Evolutionary conservation across 495 filamentous ascomycete species (phyloP).

Genomic region (Talaromyces borbonicus): DNA sequence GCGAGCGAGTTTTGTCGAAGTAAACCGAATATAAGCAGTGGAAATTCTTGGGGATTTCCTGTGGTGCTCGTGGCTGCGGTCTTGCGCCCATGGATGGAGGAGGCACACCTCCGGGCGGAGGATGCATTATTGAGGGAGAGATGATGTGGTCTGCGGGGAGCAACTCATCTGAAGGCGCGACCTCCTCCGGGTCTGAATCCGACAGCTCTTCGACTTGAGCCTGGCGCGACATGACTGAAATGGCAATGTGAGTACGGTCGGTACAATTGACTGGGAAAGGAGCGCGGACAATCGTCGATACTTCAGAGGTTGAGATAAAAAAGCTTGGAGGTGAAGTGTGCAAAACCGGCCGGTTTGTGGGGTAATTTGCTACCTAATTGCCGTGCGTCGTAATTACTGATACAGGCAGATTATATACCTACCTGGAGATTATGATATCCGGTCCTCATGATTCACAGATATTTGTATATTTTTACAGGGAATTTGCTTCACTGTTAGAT

Average conservation of each 20-base stretch:
- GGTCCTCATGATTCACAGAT: too few species aligned
- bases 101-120: slow-evolving; percentile 16
- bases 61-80: slow-evolving; percentile 25
- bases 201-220: slow-evolving; percentile 83
- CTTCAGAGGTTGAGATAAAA: too few species aligned
- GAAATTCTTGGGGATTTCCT: slow-evolving; percentile 59
- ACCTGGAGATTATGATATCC: too few species aligned
- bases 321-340: too few species aligned
- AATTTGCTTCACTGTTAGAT: too few species aligned
- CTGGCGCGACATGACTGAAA: slow-evolving; percentile 58
- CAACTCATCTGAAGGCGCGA: slow-evolving; percentile 64
- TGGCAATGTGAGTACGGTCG: neutral
- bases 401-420: too few species aligned
- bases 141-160: slow-evolving; percentile 34
- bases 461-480: too few species aligned
- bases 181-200: slow-evolving; percentile 65
- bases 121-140: slow-evolving; percentile 20
- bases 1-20: slow-evolving; percentile 70
- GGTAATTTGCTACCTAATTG: too few species aligned
- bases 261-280: too few species aligned
- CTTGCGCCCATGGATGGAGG: slow-evolving; percentile 28
- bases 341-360: too few species aligned
- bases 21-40: slow-evolving; percentile 93
- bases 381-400: too few species aligned
- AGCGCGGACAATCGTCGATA: too few species aligned